phyloP scores from a whole-genome alignment of 2,329 filamentous ascomycete genomes.

The Xylariaceae sp. region DNA sequence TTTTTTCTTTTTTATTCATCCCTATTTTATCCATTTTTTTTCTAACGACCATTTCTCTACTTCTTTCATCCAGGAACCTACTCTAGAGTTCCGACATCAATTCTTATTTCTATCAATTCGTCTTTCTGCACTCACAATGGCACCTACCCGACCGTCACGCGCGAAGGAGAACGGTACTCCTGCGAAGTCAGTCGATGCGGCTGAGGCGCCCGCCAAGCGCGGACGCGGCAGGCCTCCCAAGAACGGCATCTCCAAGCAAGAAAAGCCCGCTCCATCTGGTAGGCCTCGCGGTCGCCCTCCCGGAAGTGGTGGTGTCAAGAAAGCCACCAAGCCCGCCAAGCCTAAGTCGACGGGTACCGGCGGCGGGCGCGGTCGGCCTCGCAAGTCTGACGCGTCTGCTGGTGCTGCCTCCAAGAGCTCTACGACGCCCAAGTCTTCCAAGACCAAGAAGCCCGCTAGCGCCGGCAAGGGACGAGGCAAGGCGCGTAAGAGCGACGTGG shows the following conservation, averaged over 20 bases:
- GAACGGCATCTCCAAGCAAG: constrained; percentile 39
- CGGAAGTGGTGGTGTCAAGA: constrained; percentile 42
- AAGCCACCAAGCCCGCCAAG: constrained; percentile 24
- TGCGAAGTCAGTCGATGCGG: constrained; percentile 19
- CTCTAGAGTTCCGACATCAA: not conserved
- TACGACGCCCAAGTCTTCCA: constrained; percentile 29
- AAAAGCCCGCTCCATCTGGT: constrained; percentile 44
- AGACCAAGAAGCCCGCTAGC: constrained; percentile 29
- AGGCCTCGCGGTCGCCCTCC: constrained; percentile 53
- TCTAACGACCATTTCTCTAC: not conserved
- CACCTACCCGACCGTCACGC: constrained; percentile 29
- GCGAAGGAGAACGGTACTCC: constrained; percentile 30
- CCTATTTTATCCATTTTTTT: constrained; percentile 6
- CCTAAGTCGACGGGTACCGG: constrained; percentile 22
- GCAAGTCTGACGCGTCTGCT: constrained; percentile 31
- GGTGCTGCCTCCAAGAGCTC: constrained; percentile 36
- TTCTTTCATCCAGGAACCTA: not conserved
- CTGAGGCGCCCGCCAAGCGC: constrained; percentile 37
- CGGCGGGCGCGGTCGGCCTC: constrained; percentile 39
- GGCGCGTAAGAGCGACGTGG: constrained; percentile 33
- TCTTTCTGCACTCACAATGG: constrained; percentile 19
- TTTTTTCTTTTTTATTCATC: constrained; percentile 3
- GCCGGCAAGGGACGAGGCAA: constrained; percentile 26
- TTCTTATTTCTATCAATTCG: not conserved
- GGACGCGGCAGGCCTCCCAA: constrained; percentile 45